Base-by-base conservation (phyloP, 805 yeast species). In the Spathaspora passalidarum region DNA sequence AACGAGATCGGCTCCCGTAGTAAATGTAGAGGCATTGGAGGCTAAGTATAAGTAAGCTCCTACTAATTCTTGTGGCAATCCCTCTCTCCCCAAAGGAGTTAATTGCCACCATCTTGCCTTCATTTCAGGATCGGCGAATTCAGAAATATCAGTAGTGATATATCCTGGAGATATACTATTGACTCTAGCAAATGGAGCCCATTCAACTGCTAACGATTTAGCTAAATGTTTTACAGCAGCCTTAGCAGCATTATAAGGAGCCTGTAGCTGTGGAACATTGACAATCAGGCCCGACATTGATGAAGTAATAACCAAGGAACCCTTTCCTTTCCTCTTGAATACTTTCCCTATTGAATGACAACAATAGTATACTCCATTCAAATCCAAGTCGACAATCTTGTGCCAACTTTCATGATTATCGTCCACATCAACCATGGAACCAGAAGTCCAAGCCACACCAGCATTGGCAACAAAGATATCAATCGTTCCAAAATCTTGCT, bases 391-490 rank as follows among this genome's bases (percentile, higher is more conserved):
- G 32, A 71, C 56, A 46, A 72, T 54, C 51, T 63, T 62, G 21
- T 66, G 51, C 71, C 69, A 72, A 32, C 53, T 47, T 2, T 48
- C 45, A 18, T 62, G 68, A 38, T 57, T 59, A 16, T 68, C 69
- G 36, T 68, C 63, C 29, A 60, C 72, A 23, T 70, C 70, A 42
- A 69, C 51, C 48, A 62, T 58, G 16, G 78, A 78, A 18, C 91
- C 90, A 22, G 78, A 72, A 18, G 80, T 75, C 95, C 95, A 88
- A 13, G 89, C 82, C 40, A 88, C 81, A 36, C 96, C 96, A 11
- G 96, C 96, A 63, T 89, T 89, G 56, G 95, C 95, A 40, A 89
- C 94, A 57, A 87, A 84, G 21, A 88, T 70, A 64, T 89, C 96
- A 53, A 89, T 80, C 50, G 80, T 79, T 45, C 92, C 94, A 61